Percentiles rank a stretch among this genome's conserved stretches.
phyloP scores from a whole-genome alignment of 73 alveolate genomes.

The Uronychia setigera region DNA sequence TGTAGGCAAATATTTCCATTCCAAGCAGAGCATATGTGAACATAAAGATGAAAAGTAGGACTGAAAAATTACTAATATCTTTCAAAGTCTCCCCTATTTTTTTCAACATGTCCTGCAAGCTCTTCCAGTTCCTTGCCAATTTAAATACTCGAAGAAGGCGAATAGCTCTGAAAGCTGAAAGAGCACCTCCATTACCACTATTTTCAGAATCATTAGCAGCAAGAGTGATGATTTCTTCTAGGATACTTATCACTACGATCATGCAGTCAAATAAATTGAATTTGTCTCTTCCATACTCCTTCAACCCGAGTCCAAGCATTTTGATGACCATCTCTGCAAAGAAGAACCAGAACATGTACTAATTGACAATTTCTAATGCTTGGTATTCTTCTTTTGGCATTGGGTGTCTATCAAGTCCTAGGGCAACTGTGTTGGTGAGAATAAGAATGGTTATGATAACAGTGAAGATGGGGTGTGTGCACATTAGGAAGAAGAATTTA shows the following conservation, averaged over 20 bases:
- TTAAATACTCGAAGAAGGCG: conserved; percentile 69
- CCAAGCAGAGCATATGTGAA: conserved; percentile 64
- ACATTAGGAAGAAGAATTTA: neutral
- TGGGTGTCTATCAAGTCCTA: conserved; percentile 48
- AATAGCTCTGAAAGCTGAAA: conserved; percentile 70
- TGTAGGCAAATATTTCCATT: conserved; percentile 59
- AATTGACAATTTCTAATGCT: conserved; percentile 7
- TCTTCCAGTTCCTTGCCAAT: conserved; percentile 43
- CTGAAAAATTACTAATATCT: conserved; percentile 33
- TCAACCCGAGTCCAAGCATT: conserved; percentile 62
- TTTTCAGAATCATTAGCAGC: conserved; percentile 24
- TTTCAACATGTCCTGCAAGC: conserved; percentile 34
- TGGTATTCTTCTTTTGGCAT: neutral
- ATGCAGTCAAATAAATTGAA: conserved; percentile 69
- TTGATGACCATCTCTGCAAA: conserved; percentile 59
- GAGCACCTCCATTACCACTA: conserved; percentile 54
- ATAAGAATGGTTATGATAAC: conserved; percentile 11
- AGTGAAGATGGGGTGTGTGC: neutral
- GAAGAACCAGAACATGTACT: conserved; percentile 17
- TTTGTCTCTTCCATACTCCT: conserved; percentile 57
- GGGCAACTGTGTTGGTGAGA: conserved; percentile 34
- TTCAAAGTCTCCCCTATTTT: conserved; percentile 32
- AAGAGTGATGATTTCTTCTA: conserved; percentile 25
- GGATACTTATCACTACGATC: conserved; percentile 36
- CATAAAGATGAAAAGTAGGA: conserved; percentile 54